Percentiles rank a stretch among this genome's conserved stretches.
Conservation (phyloP, 768 basidiomycete genomes). For the Russula sp. region DNA sequence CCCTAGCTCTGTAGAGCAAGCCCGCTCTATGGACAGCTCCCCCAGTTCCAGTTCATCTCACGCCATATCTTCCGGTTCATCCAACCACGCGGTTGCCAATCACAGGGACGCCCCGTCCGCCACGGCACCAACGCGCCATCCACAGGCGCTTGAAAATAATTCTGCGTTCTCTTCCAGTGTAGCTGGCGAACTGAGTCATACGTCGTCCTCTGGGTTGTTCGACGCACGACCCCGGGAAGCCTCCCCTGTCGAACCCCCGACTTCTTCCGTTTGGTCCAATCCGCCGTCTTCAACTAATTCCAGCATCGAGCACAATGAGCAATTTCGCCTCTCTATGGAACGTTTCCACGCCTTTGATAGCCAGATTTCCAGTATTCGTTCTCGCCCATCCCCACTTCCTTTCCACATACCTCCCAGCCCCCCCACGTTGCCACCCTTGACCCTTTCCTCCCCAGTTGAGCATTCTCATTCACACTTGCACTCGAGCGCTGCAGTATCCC, state of each 20-base stretch:
- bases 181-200: background rate
- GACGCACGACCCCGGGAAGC: conserved; percentile 2
- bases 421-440: conserved; percentile 21
- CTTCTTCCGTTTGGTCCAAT: conserved; percentile 5
- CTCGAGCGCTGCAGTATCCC: conserved; percentile 1
- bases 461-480: conserved; percentile 6
- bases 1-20: conserved; percentile 9
- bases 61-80: conserved; percentile 2
- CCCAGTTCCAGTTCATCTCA: conserved; percentile 15
- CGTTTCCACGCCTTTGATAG: conserved; percentile 25
- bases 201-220: conserved; percentile 4
- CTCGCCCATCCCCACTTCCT: conserved; percentile 17
- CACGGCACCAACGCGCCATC: background rate
- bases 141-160: conserved; percentile 5
- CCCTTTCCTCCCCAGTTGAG: conserved; percentile 17
- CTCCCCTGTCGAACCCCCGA: conserved; percentile 1
- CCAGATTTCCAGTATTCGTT: conserved; percentile 23
- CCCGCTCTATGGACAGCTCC: conserved; percentile 11
- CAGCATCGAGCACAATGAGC: conserved; percentile 16
- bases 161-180: conserved; percentile 2
- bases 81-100: conserved; percentile 6
- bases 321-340: conserved; percentile 25
- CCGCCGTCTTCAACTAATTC: conserved; percentile 3
- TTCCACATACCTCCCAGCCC: conserved; percentile 7
- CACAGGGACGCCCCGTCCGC: conserved; percentile 8